Percentiles rank a stretch among this genome's conserved stretches.
These are phyloP conservation scores for Trichophyton schoenleinii DNA, from an alignment of 2,329 filamentous ascomycete species.

Conservation along the genomic window DNA sequence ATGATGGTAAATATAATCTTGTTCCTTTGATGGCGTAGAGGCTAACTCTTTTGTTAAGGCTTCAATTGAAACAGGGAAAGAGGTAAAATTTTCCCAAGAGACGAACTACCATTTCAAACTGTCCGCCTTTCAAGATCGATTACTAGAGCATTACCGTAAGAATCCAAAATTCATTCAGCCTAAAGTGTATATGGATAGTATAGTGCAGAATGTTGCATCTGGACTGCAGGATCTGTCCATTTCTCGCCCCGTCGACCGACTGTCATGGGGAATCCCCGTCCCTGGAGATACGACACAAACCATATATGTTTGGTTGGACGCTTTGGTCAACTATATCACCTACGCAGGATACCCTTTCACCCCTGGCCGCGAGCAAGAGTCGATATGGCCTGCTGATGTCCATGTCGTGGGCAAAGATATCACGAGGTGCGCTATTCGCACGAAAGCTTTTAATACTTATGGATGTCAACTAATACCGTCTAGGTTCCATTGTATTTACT, in stretches of 20 bases:
- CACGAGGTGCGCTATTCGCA: constrained; percentile 43
- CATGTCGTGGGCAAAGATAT: constrained; percentile 97
- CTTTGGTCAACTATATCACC: constrained; percentile 85
- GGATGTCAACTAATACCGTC: neutral
- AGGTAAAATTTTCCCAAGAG: constrained; percentile 90
- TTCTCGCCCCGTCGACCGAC: constrained; percentile 63
- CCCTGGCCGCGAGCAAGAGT: constrained; percentile 48
- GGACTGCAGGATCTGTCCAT: constrained; percentile 80
- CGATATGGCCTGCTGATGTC: constrained; percentile 79
- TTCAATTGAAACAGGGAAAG: constrained; percentile 74
- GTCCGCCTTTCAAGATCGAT: constrained; percentile 63
- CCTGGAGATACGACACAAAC: constrained; percentile 76
- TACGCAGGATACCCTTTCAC: constrained; percentile 70
- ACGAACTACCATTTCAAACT: constrained; percentile 90
- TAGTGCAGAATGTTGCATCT: constrained; percentile 61
- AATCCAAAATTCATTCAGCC: constrained; percentile 73
- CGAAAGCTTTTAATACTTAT: neutral
- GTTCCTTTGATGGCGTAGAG: neutral
- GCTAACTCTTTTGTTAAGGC: constrained; percentile 28
- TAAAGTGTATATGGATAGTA: constrained; percentile 57
- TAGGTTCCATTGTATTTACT: constrained; percentile 89
- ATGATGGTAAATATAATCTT: constrained; percentile 49
- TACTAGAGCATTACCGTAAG: constrained; percentile 65
- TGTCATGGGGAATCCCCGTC: constrained; percentile 81
- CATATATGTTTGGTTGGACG: constrained; percentile 97